Conservation (phyloP, 139 green algal genomes). For the Spirogloea muscicola region DNA sequence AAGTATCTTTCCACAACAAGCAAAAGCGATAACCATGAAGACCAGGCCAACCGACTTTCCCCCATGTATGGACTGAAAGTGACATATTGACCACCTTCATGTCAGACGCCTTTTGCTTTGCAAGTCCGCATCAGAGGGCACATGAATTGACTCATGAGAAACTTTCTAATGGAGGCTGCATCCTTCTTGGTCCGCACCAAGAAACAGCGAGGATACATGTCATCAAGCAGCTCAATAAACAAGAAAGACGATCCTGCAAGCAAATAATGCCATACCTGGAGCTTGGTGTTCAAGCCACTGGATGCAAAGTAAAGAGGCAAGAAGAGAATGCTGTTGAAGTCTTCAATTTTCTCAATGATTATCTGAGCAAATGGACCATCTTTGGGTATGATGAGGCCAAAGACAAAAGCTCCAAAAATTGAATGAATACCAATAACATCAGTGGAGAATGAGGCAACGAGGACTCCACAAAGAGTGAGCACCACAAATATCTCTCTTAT, state of each 20-base stretch:
- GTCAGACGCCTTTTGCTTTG: too few relatives aligned
- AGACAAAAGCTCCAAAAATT: conserved; percentile 58
- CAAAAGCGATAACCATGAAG: conserved; percentile 33
- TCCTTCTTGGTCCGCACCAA: too few relatives aligned
- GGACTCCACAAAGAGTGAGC: conserved; percentile 30
- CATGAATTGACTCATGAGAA: too few relatives aligned
- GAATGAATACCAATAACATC: conserved; percentile 54
- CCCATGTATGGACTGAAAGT: conserved; percentile 19
- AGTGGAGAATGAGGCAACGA: conserved; percentile 40
- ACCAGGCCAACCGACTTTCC: conserved; percentile 1
- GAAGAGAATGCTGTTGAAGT: conserved; percentile 37
- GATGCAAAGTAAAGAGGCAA: conserved; percentile 43
- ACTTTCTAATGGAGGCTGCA: too few relatives aligned
- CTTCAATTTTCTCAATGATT: conserved; percentile 50
- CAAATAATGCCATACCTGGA: too few relatives aligned
- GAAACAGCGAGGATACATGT: too few relatives aligned
- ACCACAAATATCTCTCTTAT: conserved; percentile 21
- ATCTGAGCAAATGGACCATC: conserved; percentile 31
- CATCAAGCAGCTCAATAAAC: too few relatives aligned
- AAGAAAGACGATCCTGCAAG: too few relatives aligned
- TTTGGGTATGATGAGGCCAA: conserved; percentile 53
- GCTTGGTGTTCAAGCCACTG: conserved; percentile 18
- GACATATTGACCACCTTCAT: too few relatives aligned
- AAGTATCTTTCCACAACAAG: conserved; percentile 33
- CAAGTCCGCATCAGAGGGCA: too few relatives aligned